Percentiles rank a stretch among this genome's conserved stretches.
Conservation (phyloP, 495 filamentous ascomycete genomes). For the Tuber umbilicatum region DNA sequence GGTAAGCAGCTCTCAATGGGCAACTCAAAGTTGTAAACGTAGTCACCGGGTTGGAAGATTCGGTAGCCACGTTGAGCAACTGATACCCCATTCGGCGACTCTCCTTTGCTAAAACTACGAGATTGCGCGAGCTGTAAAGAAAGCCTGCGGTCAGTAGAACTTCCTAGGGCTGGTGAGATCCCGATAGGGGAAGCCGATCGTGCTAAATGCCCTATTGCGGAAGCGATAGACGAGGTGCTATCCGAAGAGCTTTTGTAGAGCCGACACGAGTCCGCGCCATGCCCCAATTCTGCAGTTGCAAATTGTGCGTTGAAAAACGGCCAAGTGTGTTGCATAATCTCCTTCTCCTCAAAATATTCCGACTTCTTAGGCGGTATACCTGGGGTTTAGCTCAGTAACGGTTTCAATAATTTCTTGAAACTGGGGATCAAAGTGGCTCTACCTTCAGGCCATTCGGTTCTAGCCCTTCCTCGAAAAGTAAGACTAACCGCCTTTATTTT, state of each 20-base stretch:
- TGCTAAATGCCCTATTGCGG: constrained; percentile 43
- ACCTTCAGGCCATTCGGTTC: constrained; percentile 97
- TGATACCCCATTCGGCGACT: constrained; percentile 49
- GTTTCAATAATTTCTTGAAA: constrained; percentile 9
- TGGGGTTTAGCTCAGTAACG: constrained; percentile 37
- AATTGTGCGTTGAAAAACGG: constrained; percentile 77
- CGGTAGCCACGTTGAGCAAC: constrained; percentile 83
- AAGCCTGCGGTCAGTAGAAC: constrained; percentile 47
- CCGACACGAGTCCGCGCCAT: constrained; percentile 60
- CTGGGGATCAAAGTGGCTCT: constrained; percentile 16
- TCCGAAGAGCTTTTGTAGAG: constrained; percentile 44
- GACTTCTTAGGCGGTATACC: constrained; percentile 85
- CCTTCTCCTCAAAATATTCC: constrained; percentile 74
- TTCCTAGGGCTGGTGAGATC: constrained; percentile 24
- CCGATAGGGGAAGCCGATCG: constrained; percentile 36
- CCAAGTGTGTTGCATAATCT: constrained; percentile 66
- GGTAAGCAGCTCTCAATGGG: constrained; percentile 87
- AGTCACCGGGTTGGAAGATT: constrained; percentile 80
- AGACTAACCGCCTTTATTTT: constrained; percentile 94
- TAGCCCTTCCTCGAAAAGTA: constrained; percentile 74
- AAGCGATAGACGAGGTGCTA: constrained; percentile 36
- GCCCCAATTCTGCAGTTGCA: constrained; percentile 53
- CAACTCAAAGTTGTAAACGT: constrained; percentile 91
- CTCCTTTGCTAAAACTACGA: constrained; percentile 78
- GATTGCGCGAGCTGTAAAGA: constrained; percentile 76